Evolutionary conservation across 2,329 filamentous ascomycete species (phyloP).

Genomic region (Dendrostoma leiphaemia): DNA sequence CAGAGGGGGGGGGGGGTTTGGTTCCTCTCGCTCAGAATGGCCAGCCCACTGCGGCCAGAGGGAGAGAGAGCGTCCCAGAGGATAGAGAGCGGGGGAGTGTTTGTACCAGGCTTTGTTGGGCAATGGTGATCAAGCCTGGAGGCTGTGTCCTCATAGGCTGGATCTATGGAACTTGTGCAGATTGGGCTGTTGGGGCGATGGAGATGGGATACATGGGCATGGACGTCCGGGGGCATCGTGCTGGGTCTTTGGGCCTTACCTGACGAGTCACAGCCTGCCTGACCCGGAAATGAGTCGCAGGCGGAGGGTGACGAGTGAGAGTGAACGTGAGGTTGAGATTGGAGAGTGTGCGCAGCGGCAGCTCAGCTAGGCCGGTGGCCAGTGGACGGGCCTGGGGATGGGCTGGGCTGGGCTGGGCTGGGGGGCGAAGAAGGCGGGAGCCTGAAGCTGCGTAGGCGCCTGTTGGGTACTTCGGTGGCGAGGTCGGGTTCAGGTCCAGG

Average conservation of each 20-base stretch:
- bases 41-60: neutral
- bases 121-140: neutral
- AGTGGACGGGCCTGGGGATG: too few species aligned
- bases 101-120: neutral
- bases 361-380: neutral
- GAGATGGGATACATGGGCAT: neutral
- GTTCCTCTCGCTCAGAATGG: too few species aligned
- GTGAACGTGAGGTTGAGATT: too few species aligned
- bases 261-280: slow-evolving; percentile 5
- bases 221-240: neutral
- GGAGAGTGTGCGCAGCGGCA: too few species aligned
- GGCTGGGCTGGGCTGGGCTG: slow-evolving; percentile 14
- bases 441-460: slow-evolving; percentile 27
- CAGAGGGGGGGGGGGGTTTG: too few species aligned
- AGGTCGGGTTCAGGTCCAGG: neutral
- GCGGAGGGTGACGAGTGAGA: slow-evolving; percentile 2
- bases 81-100: neutral
- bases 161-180: too few species aligned
- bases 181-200: too few species aligned
- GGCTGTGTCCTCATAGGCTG: too few species aligned
- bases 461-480: slow-evolving; percentile 5
- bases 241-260: slow-evolving; percentile 2
- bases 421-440: slow-evolving; percentile 23
- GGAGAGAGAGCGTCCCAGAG: neutral
- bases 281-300: slow-evolving; percentile 7